Base-by-base conservation (phyloP, 805 yeast genomes). In the Kregervanrija fluxuum region DNA sequence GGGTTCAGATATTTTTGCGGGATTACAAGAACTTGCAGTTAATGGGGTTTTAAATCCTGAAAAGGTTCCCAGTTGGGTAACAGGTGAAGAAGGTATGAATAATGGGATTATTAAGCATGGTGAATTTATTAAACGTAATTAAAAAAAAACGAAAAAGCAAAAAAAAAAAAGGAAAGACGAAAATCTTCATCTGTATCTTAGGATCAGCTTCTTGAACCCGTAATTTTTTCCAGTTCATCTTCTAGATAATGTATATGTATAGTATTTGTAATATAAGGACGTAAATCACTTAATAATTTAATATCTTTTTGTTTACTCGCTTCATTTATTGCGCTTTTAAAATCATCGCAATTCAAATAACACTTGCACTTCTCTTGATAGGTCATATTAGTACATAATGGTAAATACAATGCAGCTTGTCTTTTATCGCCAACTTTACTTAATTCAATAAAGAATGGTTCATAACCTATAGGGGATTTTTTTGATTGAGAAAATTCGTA, bases 1-100 rank as follows among this genome's bases (percentile, higher is more conserved):
- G 3, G 95, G 95, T 1, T 69, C 66, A 14, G 95, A 86, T 57
- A 73, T 87, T 0, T 86, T 80, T 69, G 95, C 79, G 2, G 95
- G 95, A 0, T 55, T 86, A 34, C 88, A 84, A 59, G 82, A 84
- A 54, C 66, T 86, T 13, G 74, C 88, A 28, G 67, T 67, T 42
- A 45, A 64, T 49, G 73, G 68, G 1, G 54, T 71, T 0, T 61
- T 80, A 2, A 73, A 83, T 51, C 73, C 84, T 0, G 65, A 70
- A n/a, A 66, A 52, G 0, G 62, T 84, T 12, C 95, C 95, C 1
- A 74, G 79, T 30, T 86, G 89, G 90, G 60, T 86, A 31, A 79
- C 90, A 4, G 95, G 95, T 2, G 88, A 85, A 58, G 81, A 80
- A 48, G 83, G 85, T 0, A 53, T 62, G 1, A 62, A 64, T 35